Evolutionary conservation across 371 early-diverging fungal species (phyloP), one percentile per base, ranked within the genome.

Genomic region (Lichtheimia ornata): DNA sequence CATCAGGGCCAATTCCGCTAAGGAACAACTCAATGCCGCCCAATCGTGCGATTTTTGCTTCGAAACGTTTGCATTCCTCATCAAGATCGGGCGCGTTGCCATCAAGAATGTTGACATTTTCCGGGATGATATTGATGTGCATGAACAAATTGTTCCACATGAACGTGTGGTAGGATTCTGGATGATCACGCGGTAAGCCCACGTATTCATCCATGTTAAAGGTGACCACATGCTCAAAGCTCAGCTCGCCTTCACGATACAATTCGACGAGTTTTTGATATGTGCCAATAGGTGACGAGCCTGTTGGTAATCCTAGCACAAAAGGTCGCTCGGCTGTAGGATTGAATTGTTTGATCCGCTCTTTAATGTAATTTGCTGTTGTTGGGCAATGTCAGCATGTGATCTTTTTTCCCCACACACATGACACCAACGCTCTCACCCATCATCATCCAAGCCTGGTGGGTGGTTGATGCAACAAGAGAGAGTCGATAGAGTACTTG

Each of bases 251-350:
- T 30, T 74, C 69, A 49, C 74, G 77, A 64, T 70, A 80, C 14
- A 81, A 67, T n/a, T 77, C 73, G 27, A 81, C 83, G 5, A 71
- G 50, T 41, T 56, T 75, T 70, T 64, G 56, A 77, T 94, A 94
- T 1, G 56, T 56, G 25, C 64, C 69, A 41, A 69, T 56, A 6
- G 69, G 69, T 15, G 69, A 69, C 0, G 69, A 69, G 9, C 93
- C 94, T 5, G 92, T 92, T 51, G 92, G 93, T 7, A 93, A 85
- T 22, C 93, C 94, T 17, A 94, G 73, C 18, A 92, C 93, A 67
- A 93, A 94, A 4, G 94, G 93, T 58, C 86, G 78, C 40, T 84
- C 80, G 41, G 83, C 72, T 20, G 91, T 85, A 17, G 94, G 93
- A 3, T 73, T 81, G 68, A 92, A 93, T 63, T 89, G 87, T 59